phyloP scores from a whole-genome alignment of 1,139 yeast species.

The Magnusiomyces suaveolens region DNA sequence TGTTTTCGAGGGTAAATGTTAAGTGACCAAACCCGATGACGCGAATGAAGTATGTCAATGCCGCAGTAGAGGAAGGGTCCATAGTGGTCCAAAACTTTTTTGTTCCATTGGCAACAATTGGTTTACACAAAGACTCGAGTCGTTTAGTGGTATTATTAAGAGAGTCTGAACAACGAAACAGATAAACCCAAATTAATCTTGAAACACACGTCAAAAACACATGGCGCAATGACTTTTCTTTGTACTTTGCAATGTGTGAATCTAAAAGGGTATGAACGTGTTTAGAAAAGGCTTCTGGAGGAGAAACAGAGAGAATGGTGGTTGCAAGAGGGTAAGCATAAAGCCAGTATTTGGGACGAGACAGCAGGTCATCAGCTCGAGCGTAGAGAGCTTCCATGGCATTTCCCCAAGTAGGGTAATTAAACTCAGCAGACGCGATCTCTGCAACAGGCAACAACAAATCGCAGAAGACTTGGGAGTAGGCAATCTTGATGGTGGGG shows the following conservation, averaged over 20 bases:
- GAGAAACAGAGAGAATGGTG: constrained; percentile 70
- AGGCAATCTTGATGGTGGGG: constrained; percentile 54
- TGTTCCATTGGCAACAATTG: constrained; percentile 40
- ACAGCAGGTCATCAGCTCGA: constrained; percentile 39
- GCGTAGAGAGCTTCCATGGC: constrained; percentile 58
- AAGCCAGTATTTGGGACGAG: constrained; percentile 56
- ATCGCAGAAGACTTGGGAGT: constrained; percentile 72
- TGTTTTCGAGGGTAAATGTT: constrained; percentile 69
- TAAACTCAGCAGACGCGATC: constrained; percentile 81
- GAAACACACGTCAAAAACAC: constrained; percentile 58
- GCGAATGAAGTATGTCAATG: constrained; percentile 62
- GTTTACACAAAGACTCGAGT: constrained; percentile 47
- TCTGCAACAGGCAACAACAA: constrained; percentile 78
- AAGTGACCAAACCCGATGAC: constrained; percentile 72
- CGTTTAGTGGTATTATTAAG: constrained; percentile 74
- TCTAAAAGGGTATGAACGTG: constrained; percentile 69
- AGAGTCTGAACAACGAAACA: constrained; percentile 80
- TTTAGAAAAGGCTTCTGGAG: constrained; percentile 64
- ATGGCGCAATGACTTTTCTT: constrained; percentile 38
- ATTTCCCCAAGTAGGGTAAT: constrained; percentile 90
- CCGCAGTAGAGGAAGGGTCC: constrained; percentile 51
- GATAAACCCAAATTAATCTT: constrained; percentile 78
- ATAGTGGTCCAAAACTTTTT: constrained; percentile 59
- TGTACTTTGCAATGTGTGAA: constrained; percentile 32
- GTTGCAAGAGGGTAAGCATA: constrained; percentile 61